phyloP scores from a whole-genome alignment of 2,329 filamentous ascomycete genomes.

The Zarea fungicola region DNA sequence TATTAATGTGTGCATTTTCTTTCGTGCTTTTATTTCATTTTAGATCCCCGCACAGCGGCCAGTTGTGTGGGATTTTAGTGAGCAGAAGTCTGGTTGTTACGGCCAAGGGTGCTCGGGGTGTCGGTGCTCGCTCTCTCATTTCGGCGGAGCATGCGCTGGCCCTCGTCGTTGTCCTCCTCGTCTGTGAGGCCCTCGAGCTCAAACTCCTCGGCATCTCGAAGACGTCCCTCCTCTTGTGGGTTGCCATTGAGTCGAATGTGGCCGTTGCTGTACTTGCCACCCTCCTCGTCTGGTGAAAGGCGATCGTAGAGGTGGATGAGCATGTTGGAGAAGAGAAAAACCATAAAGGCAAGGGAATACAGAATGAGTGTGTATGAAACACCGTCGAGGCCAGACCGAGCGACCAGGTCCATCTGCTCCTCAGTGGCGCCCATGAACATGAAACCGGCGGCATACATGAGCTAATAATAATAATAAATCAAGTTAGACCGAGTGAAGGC shows the following conservation, averaged over 20 bases:
- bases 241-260: constrained; percentile 28
- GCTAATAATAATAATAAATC: constrained; percentile 40
- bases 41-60: background rate
- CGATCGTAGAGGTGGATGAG: constrained; percentile 80
- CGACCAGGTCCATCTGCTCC: constrained; percentile 83
- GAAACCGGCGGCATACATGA: constrained; percentile 88
- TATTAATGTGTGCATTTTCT: background rate
- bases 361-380: constrained; percentile 90
- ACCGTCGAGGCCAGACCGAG: constrained; percentile 71
- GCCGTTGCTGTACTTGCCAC: constrained; percentile 35
- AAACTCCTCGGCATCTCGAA: constrained; percentile 84
- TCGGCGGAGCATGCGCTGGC: constrained; percentile 32
- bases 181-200: constrained; percentile 87
- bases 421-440: constrained; percentile 97
- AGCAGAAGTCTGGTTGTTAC: constrained; percentile 25
- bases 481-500: background rate
- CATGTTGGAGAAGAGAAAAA: constrained; percentile 88
- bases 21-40: background rate
- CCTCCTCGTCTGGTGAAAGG: constrained; percentile 33
- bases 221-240: constrained; percentile 46
- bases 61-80: constrained; percentile 17
- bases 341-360: constrained; percentile 81
- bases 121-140: constrained; percentile 32
- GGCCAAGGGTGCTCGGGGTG: constrained; percentile 36
- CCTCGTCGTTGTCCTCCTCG: constrained; percentile 70